These are phyloP conservation scores for Kandelia obovata DNA, from an alignment of 345 rosid genomes.

Conservation along the genomic window DNA sequence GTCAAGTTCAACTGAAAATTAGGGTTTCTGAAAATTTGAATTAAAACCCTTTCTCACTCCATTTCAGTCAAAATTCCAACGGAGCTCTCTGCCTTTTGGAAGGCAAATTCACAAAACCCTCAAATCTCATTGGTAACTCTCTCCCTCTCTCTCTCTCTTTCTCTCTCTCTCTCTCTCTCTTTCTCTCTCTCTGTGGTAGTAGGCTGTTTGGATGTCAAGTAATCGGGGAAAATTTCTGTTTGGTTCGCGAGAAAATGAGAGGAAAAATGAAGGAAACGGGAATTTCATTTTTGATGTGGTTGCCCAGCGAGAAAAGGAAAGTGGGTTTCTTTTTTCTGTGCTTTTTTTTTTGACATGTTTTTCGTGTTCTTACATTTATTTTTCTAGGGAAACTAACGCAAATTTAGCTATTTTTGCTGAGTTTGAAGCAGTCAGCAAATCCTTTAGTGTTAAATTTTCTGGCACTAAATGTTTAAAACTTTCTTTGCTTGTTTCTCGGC, in stretches of 20 bases:
- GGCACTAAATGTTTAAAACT: too few species aligned
- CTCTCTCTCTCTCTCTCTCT: too few species aligned
- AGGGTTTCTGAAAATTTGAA: constrained; percentile 25
- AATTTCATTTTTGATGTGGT: neutral
- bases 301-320: constrained; percentile 8
- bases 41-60: constrained; percentile 1
- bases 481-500: too few species aligned
- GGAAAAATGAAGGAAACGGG: neutral
- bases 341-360: neutral
- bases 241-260: neutral
- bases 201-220: too few species aligned
- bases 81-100: neutral
- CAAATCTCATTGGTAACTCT: too few species aligned
- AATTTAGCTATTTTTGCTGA: too few species aligned
- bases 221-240: too few species aligned
- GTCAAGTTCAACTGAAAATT: neutral
- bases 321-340: neutral
- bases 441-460: too few species aligned
- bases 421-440: too few species aligned
- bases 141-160: too few species aligned
- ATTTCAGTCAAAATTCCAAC: neutral
- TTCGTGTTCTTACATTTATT: neutral
- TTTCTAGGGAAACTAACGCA: neutral
- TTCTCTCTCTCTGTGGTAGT: too few species aligned
- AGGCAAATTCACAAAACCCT: too few species aligned